phyloP scores from a whole-genome alignment of 148 eudicot species.

The Gaultheria prostrata region DNA sequence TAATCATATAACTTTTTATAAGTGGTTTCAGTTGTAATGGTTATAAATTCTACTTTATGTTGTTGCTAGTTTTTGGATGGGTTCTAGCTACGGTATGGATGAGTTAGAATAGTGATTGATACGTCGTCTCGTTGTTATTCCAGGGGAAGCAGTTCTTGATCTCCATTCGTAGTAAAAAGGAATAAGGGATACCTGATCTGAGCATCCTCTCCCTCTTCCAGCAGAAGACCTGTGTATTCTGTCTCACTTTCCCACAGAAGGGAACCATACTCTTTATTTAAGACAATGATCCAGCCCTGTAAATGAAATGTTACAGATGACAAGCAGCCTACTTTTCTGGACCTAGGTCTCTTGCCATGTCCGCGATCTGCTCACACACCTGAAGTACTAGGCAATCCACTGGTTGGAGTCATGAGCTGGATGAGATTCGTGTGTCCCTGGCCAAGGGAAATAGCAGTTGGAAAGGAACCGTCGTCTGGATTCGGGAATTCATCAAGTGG shows the following conservation, averaged over 20 bases:
- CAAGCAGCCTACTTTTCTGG: background rate
- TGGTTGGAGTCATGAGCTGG: background rate
- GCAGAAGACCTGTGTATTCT: background rate
- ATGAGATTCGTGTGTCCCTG: background rate
- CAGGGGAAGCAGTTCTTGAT: slow-evolving; percentile 88
- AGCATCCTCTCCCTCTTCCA: background rate
- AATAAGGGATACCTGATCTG: background rate
- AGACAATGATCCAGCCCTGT: background rate
- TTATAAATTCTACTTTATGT: background rate
- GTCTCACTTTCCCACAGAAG: background rate
- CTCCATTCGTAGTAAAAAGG: slow-evolving; percentile 31
- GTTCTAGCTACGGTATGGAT: background rate
- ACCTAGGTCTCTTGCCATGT: background rate
- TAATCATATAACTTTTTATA: background rate
- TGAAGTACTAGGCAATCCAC: background rate
- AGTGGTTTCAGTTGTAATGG: background rate
- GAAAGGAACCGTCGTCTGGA: slow-evolving; percentile 4
- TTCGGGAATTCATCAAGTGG: background rate
- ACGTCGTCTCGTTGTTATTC: slow-evolving; percentile 20
- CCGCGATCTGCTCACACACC: background rate
- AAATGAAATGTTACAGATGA: slow-evolving; percentile 11
- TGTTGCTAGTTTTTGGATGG: background rate
- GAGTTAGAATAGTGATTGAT: background rate
- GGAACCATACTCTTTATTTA: background rate
- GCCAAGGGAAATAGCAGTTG: background rate